Evolutionary conservation across 306 rosid species (phyloP), one percentile per base, ranked within the genome.

Genomic region (Prunus kanzakura): DNA sequence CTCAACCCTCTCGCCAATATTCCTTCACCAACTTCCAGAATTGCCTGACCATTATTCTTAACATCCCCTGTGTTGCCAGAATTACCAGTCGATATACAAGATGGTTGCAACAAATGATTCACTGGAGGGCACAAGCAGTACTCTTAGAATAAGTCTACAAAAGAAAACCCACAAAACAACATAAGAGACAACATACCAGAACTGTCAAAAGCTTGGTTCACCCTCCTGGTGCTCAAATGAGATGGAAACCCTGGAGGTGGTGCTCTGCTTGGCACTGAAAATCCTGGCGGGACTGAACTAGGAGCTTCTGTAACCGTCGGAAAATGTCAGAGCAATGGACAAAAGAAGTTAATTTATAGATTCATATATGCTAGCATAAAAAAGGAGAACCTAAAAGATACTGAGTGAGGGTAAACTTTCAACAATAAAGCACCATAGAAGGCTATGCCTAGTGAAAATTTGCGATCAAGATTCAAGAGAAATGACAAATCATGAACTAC

Each of bases 221-320:
- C 57, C 35, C 43, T 58, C 67, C 76, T 23, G n/a, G 45, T 18
- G 16, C 52, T 72, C 66, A 51, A 64, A 73, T 73, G 45, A 43
- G 76, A 58, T 35, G 76, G 27, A 58, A 73, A 73, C 14, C 76
- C 76, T 43, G 76, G 76, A 15, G 76, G 76, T 23, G 76, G 62
- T 15, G 76, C 67, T 50, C 67, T 41, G 25, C 76, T 73, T 43
- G 67, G 67, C 63, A 73, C 1, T 15, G 76, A 41, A 43, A 73
- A 73, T 73, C 76, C 67, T 73, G 76, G 67, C 1, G 67, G 56
- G 55, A 25, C 43, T 4, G 57, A 73, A 41, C 16, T 15, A 73
- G 76, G 67, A 45, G 23, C 67, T 23, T 43, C 67, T 73, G 76
- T 58, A 43, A 61, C 43, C 1, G 27, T 41, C 67, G 10, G 2